Evolutionary conservation across 1,139 yeast genomes (phyloP), one percentile per base, ranked within the genome.

Genomic region (Kodamaea arcana): DNA sequence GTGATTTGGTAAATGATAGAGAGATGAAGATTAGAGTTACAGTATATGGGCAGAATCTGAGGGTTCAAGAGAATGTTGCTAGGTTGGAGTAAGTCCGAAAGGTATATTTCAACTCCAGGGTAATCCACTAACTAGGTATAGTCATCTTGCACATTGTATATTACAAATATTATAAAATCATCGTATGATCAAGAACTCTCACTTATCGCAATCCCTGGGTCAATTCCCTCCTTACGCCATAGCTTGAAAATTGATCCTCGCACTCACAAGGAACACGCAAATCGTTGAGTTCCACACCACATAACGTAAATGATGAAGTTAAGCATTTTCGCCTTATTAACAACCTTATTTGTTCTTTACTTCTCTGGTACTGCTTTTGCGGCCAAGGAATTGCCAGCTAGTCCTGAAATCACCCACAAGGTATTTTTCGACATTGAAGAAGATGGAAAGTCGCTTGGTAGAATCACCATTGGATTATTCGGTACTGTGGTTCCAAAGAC

Each of bases 371-470:
- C 43, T 22, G 38, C 43, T 21, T 52, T 42, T n/a, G 42, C 39
- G 18, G 43, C 47, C 20, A 41, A 36, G 11, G 64, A 53, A 6
- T 47, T 61, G 37, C 52, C 70, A 3, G 71, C 65, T 28, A 72
- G 75, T 48, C 84, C 86, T 29, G 72, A 70, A 32, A 58, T 83
- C 54, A 83, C 92, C 47, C 69, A 75, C 60, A 82, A 80, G 62
- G 96, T 92, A 24, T 92, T 67, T 65, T 87, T 92, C 50, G 97
- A 92, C 54, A 71, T 92, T 45, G 74, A 81, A 42, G 88, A 85
- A 54, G 95, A 86, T 42, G 95, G 83, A 36, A 68, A 78, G 56
- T 65, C 72, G 23, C 56, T 81, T 35, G 94, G 92, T n/a, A 70
- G 78, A 38, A 65, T 83, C 43, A 75, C 78, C 41, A 62, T 83